phyloP scores from a whole-genome alignment of 2,329 filamentous ascomycete genomes.

The Fusarium sp. region DNA sequence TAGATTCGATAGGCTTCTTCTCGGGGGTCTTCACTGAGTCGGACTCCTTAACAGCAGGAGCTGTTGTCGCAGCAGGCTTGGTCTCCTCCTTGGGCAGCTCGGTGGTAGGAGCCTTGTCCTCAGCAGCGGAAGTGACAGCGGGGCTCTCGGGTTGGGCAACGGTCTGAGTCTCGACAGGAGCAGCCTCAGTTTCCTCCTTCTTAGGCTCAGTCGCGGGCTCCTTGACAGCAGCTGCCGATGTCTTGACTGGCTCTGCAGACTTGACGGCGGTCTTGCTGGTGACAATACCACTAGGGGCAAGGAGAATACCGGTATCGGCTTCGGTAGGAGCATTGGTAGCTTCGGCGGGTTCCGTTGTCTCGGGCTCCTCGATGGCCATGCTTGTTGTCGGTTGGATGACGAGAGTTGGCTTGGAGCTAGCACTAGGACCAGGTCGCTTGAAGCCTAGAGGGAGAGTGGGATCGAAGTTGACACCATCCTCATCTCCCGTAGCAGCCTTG shows the following conservation, averaged over 20 bases:
- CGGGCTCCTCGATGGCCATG: conserved; percentile 18
- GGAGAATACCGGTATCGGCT: conserved; percentile 44
- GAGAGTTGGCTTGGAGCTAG: conserved; percentile 30
- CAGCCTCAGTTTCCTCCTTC: conserved; percentile 16
- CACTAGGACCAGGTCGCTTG: conserved; percentile 31
- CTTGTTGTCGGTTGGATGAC: conserved; percentile 42
- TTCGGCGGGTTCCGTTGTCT: conserved; percentile 18
- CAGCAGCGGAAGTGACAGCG: conserved; percentile 10
- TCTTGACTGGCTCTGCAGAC: conserved; percentile 18
- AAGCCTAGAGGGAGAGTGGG: conserved; percentile 30
- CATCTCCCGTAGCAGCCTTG: background rate
- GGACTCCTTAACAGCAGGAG: conserved; percentile 18
- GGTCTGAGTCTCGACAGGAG: conserved; percentile 10
- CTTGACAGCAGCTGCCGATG: conserved; percentile 13
- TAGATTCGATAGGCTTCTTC: conserved; percentile 29
- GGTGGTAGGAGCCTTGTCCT: conserved; percentile 18
- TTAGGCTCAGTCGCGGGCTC: conserved; percentile 17
- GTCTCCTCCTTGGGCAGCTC: conserved; percentile 32
- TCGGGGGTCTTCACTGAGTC: conserved; percentile 13
- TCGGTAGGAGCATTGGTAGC: conserved; percentile 23
- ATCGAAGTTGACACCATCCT: conserved; percentile 28
- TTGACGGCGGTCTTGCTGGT: conserved; percentile 34
- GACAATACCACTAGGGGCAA: conserved; percentile 45
- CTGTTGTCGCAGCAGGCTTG: conserved; percentile 20
- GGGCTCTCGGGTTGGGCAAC: background rate